These are phyloP conservation scores for Nannochloropsis oceanica DNA, from an alignment of 108 stramenopile genomes.

Conservation along the genomic window DNA sequence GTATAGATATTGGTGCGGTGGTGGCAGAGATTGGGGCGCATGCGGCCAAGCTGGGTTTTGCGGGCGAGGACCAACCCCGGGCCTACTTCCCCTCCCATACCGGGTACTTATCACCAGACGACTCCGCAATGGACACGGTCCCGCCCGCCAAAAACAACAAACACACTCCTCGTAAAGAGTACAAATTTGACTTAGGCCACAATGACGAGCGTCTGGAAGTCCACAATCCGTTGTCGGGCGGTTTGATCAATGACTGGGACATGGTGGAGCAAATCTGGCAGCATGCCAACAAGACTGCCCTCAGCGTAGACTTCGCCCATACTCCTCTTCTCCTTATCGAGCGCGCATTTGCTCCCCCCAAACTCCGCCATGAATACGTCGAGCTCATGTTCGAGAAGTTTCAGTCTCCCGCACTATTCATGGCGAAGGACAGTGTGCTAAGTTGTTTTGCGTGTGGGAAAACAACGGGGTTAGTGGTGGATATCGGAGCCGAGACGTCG, in stretches of 20 bases:
- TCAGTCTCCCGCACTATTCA: conserved; percentile 25
- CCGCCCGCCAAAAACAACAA: not conserved
- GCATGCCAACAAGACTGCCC: conserved; percentile 6
- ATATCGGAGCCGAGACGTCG: conserved; percentile 25
- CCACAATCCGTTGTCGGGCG: not conserved
- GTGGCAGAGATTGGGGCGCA: conserved; percentile 78
- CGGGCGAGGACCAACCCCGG: conserved; percentile 75
- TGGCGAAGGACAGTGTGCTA: conserved; percentile 33
- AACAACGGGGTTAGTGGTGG: conserved; percentile 32
- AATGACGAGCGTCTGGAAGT: not conserved
- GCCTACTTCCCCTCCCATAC: conserved; percentile 53
- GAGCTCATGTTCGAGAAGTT: conserved; percentile 40
- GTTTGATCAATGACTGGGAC: conserved; percentile 29
- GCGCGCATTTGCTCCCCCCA: conserved; percentile 11
- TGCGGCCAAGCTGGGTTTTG: conserved; percentile 78
- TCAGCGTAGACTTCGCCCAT: conserved; percentile 21
- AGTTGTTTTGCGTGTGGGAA: conserved; percentile 35
- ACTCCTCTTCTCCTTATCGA: conserved; percentile 29
- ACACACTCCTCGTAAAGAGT: not conserved
- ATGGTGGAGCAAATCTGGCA: conserved; percentile 28
- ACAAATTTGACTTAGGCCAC: not conserved
- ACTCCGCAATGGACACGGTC: not conserved
- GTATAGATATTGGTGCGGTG: conserved; percentile 36
- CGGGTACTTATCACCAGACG: not conserved
- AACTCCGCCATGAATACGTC: conserved; percentile 4